Conservation (phyloP, 305 asterid genomes). For the Fraxinus sp. region DNA sequence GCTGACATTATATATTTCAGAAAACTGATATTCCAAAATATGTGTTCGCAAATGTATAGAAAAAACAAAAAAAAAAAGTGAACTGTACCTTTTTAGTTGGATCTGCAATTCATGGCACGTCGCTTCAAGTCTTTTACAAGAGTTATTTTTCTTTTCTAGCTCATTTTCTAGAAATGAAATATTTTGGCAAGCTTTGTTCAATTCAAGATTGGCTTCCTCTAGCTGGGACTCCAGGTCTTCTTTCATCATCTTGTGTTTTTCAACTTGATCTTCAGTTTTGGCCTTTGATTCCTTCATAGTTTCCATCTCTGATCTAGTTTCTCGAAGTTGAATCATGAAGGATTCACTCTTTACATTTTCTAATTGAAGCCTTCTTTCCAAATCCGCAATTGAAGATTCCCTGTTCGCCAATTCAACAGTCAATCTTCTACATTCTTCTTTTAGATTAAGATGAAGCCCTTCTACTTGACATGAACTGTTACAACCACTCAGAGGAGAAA, state of each 20-base stretch:
- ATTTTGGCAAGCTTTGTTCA: constrained; percentile 33
- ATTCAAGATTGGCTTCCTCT: constrained; percentile 40
- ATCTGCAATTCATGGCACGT: constrained; percentile 37
- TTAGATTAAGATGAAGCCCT: constrained; percentile 25
- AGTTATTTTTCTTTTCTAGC: constrained; percentile 30
- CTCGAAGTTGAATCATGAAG: constrained; percentile 44
- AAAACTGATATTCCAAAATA: constrained; percentile 16
- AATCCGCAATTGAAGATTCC: constrained; percentile 34
- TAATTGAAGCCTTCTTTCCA: constrained; percentile 33
- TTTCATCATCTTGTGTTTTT: constrained; percentile 32
- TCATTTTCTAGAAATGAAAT: constrained; percentile 34
- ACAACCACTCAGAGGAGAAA: constrained; percentile 24
- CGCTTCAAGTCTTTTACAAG: constrained; percentile 31
- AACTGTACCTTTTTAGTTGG: constrained; percentile 48
- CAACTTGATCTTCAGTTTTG: constrained; percentile 33
- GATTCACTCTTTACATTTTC: constrained; percentile 37
- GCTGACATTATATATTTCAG: constrained; percentile 41
- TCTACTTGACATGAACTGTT: constrained; percentile 31
- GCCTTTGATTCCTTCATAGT: constrained; percentile 32
- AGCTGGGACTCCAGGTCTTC: constrained; percentile 44
- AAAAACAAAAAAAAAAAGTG: not conserved
- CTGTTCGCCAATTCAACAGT: constrained; percentile 29
- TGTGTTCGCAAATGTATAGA: constrained; percentile 7
- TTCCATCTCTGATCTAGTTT: constrained; percentile 39
- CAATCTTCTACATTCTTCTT: constrained; percentile 32